These are phyloP conservation scores for Berkeleyomyces rouxiae DNA, from an alignment of 2,329 filamentous ascomycete genomes.

Conservation along the genomic window DNA sequence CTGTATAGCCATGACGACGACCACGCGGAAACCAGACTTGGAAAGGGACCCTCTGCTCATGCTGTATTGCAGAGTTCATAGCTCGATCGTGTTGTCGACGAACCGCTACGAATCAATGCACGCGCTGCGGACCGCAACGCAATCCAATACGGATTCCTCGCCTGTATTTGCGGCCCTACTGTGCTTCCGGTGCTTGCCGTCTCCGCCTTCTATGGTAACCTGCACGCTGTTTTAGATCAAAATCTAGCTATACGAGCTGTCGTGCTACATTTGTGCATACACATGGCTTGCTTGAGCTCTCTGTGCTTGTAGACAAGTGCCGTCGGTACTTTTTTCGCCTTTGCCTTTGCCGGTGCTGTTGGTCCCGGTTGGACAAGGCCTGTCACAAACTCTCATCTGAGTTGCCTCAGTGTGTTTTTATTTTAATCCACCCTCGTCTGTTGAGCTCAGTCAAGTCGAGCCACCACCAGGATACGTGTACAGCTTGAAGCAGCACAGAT, in stretches of 20 bases:
- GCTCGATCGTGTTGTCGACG: neutral
- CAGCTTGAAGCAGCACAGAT: neutral
- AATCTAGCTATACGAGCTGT: slow-evolving; percentile 3
- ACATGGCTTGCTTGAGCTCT: neutral
- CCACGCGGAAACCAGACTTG: neutral
- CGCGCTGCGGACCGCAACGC: neutral
- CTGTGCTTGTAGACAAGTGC: neutral
- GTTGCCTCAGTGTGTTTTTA: neutral
- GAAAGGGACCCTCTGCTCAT: neutral
- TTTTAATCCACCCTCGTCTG: neutral
- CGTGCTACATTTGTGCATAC: neutral
- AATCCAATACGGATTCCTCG: neutral
- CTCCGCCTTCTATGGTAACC: neutral
- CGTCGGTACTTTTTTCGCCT: neutral
- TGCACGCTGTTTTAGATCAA: neutral
- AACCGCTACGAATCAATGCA: neutral
- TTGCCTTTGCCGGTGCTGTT: neutral
- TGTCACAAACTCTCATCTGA: neutral
- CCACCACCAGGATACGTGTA: neutral
- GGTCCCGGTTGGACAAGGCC: neutral
- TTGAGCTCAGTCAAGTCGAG: neutral
- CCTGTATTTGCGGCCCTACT: neutral
- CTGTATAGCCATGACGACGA: neutral
- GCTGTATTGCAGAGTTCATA: neutral
- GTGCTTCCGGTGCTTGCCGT: neutral